Base-by-base conservation (phyloP, 140 eudicot genomes). In the Flaveria floridana region DNA sequence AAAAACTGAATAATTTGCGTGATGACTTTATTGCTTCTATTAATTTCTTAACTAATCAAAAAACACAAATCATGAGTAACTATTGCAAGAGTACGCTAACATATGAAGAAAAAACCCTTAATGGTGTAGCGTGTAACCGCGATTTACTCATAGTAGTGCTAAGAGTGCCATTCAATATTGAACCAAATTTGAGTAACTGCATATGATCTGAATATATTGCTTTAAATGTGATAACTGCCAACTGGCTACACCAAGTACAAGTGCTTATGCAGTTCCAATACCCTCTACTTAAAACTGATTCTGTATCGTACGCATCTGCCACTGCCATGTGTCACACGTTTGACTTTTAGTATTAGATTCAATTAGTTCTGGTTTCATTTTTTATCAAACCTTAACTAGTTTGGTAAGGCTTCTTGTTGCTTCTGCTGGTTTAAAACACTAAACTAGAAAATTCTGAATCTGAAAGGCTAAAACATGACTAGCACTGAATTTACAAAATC, bases 401-500 rank as follows among this genome's bases (percentile, higher is more conserved):
- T 65, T 37, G 2, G 21, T 10, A 34, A 30, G 70, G 70, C 50
- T 8, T 65, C 51, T 65, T 65, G 26, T 65, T 37, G 51, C 71
- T 37, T 65, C 3, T 9, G 71, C n/a, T n/a, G 71, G 18, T 65
- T 39, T 8, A n/a, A 65, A 65, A 65, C 2, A 34, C 30, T 63
- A 6, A 28, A 13, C 19, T 19, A 73, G 41, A 57, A 58, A 3
- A 39, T 57, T 13, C 41, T 13, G 44, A 28, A 48, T 47, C 71
- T 26, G 30, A 11, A 65, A 63, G 16, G 64, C 14, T n/a, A 15
- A 30, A 11, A 48, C 78, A 47, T 18, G 65, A 75, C 37, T 48
- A 75, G 9, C 37, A 62, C 65, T 75, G 21, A 30, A 34, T 64
- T 48, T 65, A 18, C 34, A 14, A 65, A 51, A 66, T 51, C 57